Evolutionary conservation across 2,329 filamentous ascomycete genomes (phyloP), one percentile per base, ranked within the genome.

Genomic region (Cordyceps sp.): DNA sequence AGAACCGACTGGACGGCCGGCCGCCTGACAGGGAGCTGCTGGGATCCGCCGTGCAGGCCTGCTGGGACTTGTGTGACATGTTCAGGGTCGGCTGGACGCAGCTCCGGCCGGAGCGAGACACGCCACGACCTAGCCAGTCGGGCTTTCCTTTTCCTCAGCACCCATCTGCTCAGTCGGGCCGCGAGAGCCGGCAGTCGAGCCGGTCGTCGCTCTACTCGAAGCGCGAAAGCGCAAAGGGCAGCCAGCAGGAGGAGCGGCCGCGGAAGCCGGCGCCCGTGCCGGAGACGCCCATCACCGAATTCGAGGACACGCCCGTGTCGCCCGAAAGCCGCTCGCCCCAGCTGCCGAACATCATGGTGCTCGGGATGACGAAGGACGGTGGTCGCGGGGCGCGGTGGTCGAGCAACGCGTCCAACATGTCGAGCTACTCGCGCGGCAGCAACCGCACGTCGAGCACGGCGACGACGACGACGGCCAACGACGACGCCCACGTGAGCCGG

Each of bases 31-130:
- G 88, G 46, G 86, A 93, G 46, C 64, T 93, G 0, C 64, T 94
- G 1, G 78, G 80, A 5, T 90, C 83, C 1, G 84, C 86, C 1
- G 80, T 93, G 0, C 85, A 93, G 48, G 83, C 86, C 12, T 94
- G 86, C 51, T 94, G 84, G 84, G 85, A 93, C 42, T 67, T 94
- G 6, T 93, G 84, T 50, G 84, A 94, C 55, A 73, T 94, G 33
- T 93, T 94, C 61, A 71, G 84, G 30, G 81, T 90, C 57, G 84
- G 84, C 14, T 93, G 86, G 84, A 84, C 82, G 4, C 81, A 90
- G 44, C 73, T 90, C 29, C 73, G 84, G 33, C 84, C 86, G 5
- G 85, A 93, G 38, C 67, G 85, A 33, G 80, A 79, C 28, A 93
- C 86, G 2, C 86, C 88, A 12, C 69, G 84, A 24, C 81, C 85